phyloP scores from a whole-genome alignment of 2,329 filamentous ascomycete genomes.

The Magnaporthiopsis poae region DNA sequence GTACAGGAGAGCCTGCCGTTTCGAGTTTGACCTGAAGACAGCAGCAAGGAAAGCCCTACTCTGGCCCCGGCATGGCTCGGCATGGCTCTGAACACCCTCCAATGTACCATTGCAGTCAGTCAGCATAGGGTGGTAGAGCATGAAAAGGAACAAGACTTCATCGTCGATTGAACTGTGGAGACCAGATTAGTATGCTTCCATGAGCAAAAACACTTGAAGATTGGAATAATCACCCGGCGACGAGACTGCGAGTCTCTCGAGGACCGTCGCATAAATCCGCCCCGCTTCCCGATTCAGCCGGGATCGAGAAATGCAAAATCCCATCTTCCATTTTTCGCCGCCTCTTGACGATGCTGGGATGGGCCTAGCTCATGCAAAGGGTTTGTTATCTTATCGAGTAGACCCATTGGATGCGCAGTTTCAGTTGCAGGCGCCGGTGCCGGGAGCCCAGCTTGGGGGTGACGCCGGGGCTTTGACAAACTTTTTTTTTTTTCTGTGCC shows the following conservation, averaged over 20 bases:
- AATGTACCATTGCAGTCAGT: too few species aligned
- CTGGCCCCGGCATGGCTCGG: too few species aligned
- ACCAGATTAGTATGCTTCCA: too few species aligned
- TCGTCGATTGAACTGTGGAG: too few species aligned
- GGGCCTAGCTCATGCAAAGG: neutral
- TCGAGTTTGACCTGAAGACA: too few species aligned
- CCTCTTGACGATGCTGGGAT: neutral
- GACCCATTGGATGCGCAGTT: too few species aligned
- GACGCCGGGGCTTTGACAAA: neutral
- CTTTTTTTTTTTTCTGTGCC: constrained; percentile 4
- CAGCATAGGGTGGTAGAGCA: too few species aligned
- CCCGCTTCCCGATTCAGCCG: neutral
- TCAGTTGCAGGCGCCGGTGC: too few species aligned
- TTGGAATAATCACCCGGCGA: neutral
- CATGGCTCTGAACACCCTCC: too few species aligned
- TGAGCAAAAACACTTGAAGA: neutral
- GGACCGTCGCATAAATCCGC: neutral
- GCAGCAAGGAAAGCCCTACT: too few species aligned
- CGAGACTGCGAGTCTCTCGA: neutral
- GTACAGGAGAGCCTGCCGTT: too few species aligned
- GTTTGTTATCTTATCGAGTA: neutral
- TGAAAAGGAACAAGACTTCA: neutral
- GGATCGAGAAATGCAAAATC: neutral
- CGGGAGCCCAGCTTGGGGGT: neutral
- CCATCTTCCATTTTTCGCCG: neutral